phyloP scores from a whole-genome alignment of 1,284 basidiomycete species.

The Salmacisia buchloeana region DNA sequence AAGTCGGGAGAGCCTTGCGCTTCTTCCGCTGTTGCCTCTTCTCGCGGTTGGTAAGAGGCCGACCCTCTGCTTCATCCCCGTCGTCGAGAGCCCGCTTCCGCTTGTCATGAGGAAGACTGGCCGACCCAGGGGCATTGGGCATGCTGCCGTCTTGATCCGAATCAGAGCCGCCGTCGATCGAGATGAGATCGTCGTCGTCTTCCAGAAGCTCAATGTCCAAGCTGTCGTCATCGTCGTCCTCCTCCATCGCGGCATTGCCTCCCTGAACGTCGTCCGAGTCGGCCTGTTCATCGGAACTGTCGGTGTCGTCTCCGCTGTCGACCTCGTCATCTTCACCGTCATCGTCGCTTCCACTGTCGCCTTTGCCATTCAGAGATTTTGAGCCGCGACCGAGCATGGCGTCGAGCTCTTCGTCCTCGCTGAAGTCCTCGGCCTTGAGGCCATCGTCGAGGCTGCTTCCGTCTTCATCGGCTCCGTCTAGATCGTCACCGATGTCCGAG shows the following conservation, averaged over 20 bases:
- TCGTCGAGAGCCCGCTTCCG: constrained; percentile 11
- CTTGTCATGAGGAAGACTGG: constrained; percentile 3
- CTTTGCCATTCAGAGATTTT: too few species aligned
- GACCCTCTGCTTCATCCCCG: constrained; percentile 15
- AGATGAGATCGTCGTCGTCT: constrained; percentile 47
- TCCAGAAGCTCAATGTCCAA: constrained; percentile 39
- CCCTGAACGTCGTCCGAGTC: constrained; percentile 10
- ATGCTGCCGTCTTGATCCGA: constrained; percentile 18
- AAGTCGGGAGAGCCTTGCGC: constrained; percentile 68
- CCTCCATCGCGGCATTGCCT: constrained; percentile 20
- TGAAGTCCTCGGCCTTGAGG: constrained; percentile 16
- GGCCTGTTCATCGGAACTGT: not conserved
- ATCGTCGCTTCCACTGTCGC: constrained; percentile 18
- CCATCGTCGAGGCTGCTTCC: constrained; percentile 30
- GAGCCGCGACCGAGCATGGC: constrained; percentile 33
- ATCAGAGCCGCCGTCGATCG: constrained; percentile 21
- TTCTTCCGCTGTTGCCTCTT: constrained; percentile 59
- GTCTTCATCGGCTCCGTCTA: constrained; percentile 23
- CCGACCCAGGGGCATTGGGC: constrained; percentile 13
- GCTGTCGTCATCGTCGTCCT: constrained; percentile 26
- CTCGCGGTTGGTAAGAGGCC: constrained; percentile 44
- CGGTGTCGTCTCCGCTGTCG: constrained; percentile 51
- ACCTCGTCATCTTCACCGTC: constrained; percentile 41
- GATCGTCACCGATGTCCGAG: constrained; percentile 51
- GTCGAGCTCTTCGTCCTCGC: constrained; percentile 21